Evolutionary conservation across 169 alveolate genomes (phyloP), one percentile per base, ranked within the genome.

Genomic region (Cyclospora cayetanensis): DNA sequence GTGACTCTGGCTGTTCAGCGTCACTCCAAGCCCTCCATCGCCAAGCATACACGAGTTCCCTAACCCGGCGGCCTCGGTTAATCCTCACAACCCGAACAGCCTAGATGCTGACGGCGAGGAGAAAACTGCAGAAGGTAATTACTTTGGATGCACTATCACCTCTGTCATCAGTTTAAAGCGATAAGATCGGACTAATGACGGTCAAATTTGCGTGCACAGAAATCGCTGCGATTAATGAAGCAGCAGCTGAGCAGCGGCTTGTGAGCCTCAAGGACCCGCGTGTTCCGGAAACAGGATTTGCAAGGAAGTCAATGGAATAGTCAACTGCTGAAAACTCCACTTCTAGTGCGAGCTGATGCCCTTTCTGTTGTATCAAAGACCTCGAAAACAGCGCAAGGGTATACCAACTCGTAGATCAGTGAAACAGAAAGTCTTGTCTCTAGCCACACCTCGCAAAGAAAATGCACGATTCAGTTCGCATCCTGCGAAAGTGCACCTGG

Each of bases 21-120:
- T 86, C 85, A 27, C 37, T 2, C 92, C 92, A 0, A 31, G 41
- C 77, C 84, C 84, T 1, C 84, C 85, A 7, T 55, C 53, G 4
- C 92, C 92, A 22, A 86, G 92, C 86, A 86, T 86, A 39, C 53
- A 50, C 42, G 92, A 86, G 60, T 86, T 86, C 37, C 92, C 92
- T 0, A 86, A 86, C 18, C 92, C 92, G 7, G 85, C 79, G 1
- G 86, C 72, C n/a, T 76, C 77, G 18, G 55, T 65, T 9, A 52
- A 68, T 15, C 92, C 92, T 11, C 85, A 42, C 11, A 66, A 65
- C 41, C 92, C 92, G 22, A 46, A 31, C 29, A 70, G 60, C 41
- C 86, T 86, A 20, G 79, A 68, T 74, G 50, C 85, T 0, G 92
- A 86, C 37, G 92, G 92, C 15, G 92, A 86, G 15, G 55, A 52